Base-by-base conservation (phyloP, 768 basidiomycete species). In the Tylopilus subfusipes region DNA sequence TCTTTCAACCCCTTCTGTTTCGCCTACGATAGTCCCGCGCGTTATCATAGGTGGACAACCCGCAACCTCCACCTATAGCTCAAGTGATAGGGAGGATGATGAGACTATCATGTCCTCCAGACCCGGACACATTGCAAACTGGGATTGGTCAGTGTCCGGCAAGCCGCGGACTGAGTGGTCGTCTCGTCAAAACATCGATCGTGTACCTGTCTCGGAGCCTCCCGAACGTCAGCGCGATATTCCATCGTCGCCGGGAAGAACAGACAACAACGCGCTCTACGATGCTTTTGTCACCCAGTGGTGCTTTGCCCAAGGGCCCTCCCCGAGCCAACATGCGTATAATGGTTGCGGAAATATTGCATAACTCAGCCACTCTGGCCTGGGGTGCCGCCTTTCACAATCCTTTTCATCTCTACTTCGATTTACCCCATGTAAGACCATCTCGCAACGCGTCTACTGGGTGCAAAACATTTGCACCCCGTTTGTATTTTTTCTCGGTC, bases 231-330 rank as follows among this genome's bases (percentile, higher is more conserved):
- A 22, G 55, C 7, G 5, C 24, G 14, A 34, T 10, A 11, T 29
- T 9, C 25, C 50, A 44, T 24, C 42, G 14, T 39, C 57, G 14
- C 36, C 39, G 5, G 47, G 25, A 9, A 16, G 21, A 30, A 50
- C 42, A 11, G 45, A 55, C 39, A 60, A 52, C 75, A 69, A 73
- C 40, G 64, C 72, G 27, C 68, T 71, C 16, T 86, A 86, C 61
- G 78, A 85, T 50, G 82, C 83, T 22, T 82, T 86, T 55, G 79
- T 86, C 47, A 62, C 73, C 51, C 80, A 84, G 64, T 87, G 85
- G 85, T 86, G 85, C 66, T 87, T 87, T 67, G 83, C 83, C 9
- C 76, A 79, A 59, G 75, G 43, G 49, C 67, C 67, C 64, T 73
- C 61, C 50, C 74, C 51, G 52, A 55, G 43, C 9, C 54, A 56